Evolutionary conservation across 768 basidiomycete species (phyloP), one percentile per base, ranked within the genome.

Genomic region (Omphalotus guepiniiformis): DNA sequence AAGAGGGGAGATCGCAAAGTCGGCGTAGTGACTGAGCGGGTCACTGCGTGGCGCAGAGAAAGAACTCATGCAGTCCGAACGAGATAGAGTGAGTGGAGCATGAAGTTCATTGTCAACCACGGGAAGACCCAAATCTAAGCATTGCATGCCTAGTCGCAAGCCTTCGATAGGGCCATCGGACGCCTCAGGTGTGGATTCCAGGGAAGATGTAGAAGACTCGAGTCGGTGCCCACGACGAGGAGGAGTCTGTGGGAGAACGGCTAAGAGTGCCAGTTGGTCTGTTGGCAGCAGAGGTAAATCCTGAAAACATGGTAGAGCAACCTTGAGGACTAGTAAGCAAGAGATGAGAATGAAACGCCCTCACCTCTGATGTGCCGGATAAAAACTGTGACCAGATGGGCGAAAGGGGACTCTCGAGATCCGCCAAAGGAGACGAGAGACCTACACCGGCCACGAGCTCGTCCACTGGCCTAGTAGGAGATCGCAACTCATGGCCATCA

Each of bases 141-240:
- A 67, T 36, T 63, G 61, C 29, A 72, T 53, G 42, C 58, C 64
- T 35, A 71, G 60, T 49, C 66, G 68, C 39, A 71, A 45, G 40
- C 62, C 64, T 26, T 74, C 73, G 39, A 76, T 63, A 13, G 66
- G 61, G 13, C 64, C 58, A 42, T 66, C 62, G 9, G 61, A 37
- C 4, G 71, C 47, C 56, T 80, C 79, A 16, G 79, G 79, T 2
- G 78, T 76, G n/a, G 82, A 82, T 53, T 80, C 76, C 37, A 75
- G 53, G 7, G 79, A 82, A 6, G 76, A 78, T n/a, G 68, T 61
- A 9, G 79, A 71, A 5, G 76, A 74, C 53, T 75, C 69, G 19
- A 67, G 70, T 36, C 62, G 58, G 53, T 69, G 68, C 42, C 66
- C 65, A 53, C 65, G 61, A 35, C 70, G 67, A 36, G 63, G 63